These are phyloP conservation scores for Fusarium incarnatum DNA, from an alignment of 2,329 filamentous ascomycete genomes.

Conservation along the genomic window DNA sequence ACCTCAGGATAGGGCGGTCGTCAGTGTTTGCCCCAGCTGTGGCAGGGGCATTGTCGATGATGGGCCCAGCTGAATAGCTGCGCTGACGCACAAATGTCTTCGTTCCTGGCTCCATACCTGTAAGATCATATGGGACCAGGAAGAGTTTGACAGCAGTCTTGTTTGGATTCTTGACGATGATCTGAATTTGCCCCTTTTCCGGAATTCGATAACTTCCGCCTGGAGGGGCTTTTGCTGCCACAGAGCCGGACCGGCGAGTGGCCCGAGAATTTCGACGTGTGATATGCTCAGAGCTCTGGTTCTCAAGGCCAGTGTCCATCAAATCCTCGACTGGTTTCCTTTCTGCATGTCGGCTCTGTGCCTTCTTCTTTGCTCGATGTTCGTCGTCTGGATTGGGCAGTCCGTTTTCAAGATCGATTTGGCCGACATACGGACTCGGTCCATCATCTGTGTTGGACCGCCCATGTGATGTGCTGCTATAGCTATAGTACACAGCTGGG, in stretches of 20 bases:
- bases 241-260: slow-evolving; percentile 68
- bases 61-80: slow-evolving; percentile 88
- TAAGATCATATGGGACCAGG: slow-evolving; percentile 89
- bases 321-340: slow-evolving; percentile 48
- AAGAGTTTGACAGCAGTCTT: slow-evolving; percentile 98
- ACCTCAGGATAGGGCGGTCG: slow-evolving; percentile 81
- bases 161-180: slow-evolving; percentile 97
- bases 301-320: slow-evolving; percentile 36
- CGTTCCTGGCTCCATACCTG: slow-evolving; percentile 91
- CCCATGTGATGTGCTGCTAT: slow-evolving; percentile 74
- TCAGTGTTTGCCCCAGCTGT: slow-evolving; percentile 43
- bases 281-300: slow-evolving; percentile 27
- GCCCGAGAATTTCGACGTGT: slow-evolving; percentile 51
- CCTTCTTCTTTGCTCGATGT: slow-evolving; percentile 61
- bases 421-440: slow-evolving; percentile 94
- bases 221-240: slow-evolving; percentile 70
- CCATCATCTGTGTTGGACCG: slow-evolving; percentile 79
- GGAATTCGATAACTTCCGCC: slow-evolving; percentile 95
- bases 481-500: slow-evolving; percentile 96
- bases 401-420: slow-evolving; percentile 89
- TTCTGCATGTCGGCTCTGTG: slow-evolving; percentile 59
- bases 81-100: slow-evolving; percentile 97
- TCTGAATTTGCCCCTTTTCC: slow-evolving; percentile 92
- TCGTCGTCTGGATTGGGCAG: slow-evolving; percentile 67
- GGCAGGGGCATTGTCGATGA: slow-evolving; percentile 74